phyloP scores from a whole-genome alignment of 208 protist species.

The Crithidia thermophila region DNA sequence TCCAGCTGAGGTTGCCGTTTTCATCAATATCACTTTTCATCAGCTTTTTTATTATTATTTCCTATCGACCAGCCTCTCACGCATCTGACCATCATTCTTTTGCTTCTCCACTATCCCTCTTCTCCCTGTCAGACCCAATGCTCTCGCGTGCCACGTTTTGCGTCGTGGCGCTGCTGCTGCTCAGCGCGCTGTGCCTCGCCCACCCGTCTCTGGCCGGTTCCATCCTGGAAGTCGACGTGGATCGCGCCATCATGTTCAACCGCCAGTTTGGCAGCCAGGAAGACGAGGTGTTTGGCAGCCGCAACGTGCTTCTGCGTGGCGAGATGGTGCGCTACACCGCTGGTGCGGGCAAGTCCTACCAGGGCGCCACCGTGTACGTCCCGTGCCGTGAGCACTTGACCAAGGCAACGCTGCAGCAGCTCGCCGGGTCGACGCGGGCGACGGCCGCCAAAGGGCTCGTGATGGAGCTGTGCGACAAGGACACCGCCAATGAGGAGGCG shows the following conservation, averaged over 20 bases:
- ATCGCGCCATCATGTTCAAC: conserved; percentile 63
- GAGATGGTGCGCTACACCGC: conserved; percentile 41
- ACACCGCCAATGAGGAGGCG: conserved; percentile 54
- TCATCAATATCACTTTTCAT: no score
- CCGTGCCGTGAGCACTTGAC: conserved; percentile 52
- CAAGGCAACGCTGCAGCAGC: conserved; percentile 31
- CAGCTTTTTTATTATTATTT: no score
- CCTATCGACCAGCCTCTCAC: no score
- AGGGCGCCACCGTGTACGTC: conserved; percentile 58
- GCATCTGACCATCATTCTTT: no score
- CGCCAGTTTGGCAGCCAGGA: conserved; percentile 29
- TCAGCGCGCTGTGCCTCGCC: conserved; percentile 11
- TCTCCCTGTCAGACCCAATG: neutral
- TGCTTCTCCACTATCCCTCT: neutral
- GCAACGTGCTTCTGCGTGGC: conserved; percentile 58
- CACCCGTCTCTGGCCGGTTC: conserved; percentile 24
- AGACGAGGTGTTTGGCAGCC: conserved; percentile 42
- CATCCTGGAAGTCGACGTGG: conserved; percentile 34
- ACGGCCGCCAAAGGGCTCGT: conserved; percentile 44
- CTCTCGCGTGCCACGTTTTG: neutral
- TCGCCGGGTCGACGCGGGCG: conserved; percentile 31
- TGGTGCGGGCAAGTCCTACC: conserved; percentile 22
- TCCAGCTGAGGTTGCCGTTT: no score
- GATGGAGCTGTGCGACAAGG: conserved; percentile 48
- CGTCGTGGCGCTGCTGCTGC: conserved; percentile 19